phyloP scores from a whole-genome alignment of 345 rosid species.

The Citrus australasica region DNA sequence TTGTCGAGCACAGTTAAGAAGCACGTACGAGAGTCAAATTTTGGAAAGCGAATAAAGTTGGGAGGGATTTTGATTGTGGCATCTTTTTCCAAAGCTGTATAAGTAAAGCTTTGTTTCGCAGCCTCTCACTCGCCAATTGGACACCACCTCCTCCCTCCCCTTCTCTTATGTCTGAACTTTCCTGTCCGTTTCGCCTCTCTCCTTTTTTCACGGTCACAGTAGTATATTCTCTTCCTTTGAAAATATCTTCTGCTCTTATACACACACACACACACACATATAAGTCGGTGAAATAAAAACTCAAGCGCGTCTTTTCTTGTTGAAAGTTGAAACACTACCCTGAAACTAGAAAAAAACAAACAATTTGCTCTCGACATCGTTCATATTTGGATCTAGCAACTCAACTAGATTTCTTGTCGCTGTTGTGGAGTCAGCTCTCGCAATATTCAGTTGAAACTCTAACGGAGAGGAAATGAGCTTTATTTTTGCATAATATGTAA shows the following conservation, averaged over 20 bases:
- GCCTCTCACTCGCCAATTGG: neutral
- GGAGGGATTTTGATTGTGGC: too few relatives aligned
- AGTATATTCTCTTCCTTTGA: neutral
- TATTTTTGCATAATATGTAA: neutral
- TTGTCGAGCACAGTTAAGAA: too few relatives aligned
- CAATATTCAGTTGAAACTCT: too few relatives aligned
- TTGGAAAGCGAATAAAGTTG: neutral
- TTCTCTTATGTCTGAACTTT: neutral
- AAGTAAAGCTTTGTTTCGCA: slow-evolving; percentile 6
- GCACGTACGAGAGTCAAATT: too few relatives aligned
- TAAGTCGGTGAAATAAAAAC: neutral
- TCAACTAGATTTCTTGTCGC: too few relatives aligned
- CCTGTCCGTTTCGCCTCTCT: neutral
- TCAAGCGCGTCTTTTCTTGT: neutral
- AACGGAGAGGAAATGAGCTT: too few relatives aligned
- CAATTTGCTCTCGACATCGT: neutral
- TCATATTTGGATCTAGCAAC: neutral
- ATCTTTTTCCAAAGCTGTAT: neutral
- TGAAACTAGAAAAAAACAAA: too few relatives aligned
- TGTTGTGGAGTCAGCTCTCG: too few relatives aligned
- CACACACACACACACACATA: too few relatives aligned
- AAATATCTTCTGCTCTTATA: too few relatives aligned
- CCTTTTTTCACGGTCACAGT: neutral
- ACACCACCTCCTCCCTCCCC: neutral
- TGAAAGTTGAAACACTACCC: too few relatives aligned